Percentiles rank a stretch among this genome's conserved stretches.
phyloP scores from a whole-genome alignment of 2,329 filamentous ascomycete genomes.

The Furcasterigmium furcatum region DNA sequence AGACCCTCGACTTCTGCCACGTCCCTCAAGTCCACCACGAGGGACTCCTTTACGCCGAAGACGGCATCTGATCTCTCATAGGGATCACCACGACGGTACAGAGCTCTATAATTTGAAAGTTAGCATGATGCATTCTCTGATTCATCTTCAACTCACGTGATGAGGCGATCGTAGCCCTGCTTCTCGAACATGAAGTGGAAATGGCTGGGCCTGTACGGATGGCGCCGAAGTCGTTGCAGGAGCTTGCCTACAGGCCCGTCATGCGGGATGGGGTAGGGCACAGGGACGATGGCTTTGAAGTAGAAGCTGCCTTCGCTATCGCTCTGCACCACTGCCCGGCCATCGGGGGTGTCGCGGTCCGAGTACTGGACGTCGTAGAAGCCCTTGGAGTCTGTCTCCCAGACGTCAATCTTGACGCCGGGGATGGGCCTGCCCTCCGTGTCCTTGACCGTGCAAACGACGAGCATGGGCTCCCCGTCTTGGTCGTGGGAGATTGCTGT shows the following conservation, averaged over 20 bases:
- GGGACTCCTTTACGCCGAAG: conserved; percentile 6
- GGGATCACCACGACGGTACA: conserved; percentile 2
- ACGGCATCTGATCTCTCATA: conserved; percentile 5
- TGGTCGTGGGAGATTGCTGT: conserved; percentile 64
- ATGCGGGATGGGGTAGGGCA: conserved; percentile 79
- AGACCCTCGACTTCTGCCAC: conserved; percentile 3
- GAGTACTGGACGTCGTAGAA: conserved; percentile 80
- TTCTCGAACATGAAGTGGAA: background rate
- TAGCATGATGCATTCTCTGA: too few relatives aligned
- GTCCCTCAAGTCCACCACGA: background rate
- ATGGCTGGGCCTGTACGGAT: conserved; percentile 28
- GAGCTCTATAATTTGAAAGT: conserved; percentile 41
- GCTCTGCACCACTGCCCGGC: conserved; percentile 34
- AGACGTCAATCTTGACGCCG: conserved; percentile 73
- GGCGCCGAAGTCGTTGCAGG: conserved; percentile 59
- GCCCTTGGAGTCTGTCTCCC: conserved; percentile 80
- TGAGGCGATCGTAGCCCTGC: background rate
- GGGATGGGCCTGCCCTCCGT: conserved; percentile 58
- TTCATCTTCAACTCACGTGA: background rate
- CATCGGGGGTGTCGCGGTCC: conserved; percentile 60
- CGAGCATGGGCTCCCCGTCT: conserved; percentile 66
- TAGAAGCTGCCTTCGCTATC: conserved; percentile 51
- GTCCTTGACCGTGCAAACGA: conserved; percentile 69
- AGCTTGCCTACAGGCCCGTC: conserved; percentile 79
- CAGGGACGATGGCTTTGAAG: conserved; percentile 81